A percentile compares a stretch with the other conserved stretches of the same genome.
Conservation (phyloP, 768 basidiomycete species). For the Russula virescens region DNA sequence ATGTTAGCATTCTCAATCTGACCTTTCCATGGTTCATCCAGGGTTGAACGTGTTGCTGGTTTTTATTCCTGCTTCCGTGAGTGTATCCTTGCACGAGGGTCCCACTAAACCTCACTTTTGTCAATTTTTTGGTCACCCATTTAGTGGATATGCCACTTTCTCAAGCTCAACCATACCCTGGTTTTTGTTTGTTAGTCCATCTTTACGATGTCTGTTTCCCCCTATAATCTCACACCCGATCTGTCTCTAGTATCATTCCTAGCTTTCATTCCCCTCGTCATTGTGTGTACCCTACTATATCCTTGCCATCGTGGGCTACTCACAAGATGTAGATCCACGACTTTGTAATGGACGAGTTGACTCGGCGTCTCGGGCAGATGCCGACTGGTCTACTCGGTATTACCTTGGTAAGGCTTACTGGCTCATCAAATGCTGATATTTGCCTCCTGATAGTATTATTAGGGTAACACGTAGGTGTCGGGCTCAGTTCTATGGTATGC, state of each 20-base stretch:
- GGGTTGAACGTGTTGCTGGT: slow-evolving; percentile 67
- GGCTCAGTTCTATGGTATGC: neutral
- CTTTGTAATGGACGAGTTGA: slow-evolving; percentile 82
- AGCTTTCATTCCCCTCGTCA: slow-evolving; percentile 80
- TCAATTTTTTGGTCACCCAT: neutral
- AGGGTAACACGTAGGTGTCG: slow-evolving; percentile 30
- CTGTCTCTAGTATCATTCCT: slow-evolving; percentile 56
- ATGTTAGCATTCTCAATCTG: neutral
- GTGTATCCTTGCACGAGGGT: slow-evolving; percentile 21
- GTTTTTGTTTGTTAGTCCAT: slow-evolving; percentile 63
- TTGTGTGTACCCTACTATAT: slow-evolving; percentile 36
- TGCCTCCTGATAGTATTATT: neutral
- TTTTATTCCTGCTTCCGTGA: slow-evolving; percentile 66
- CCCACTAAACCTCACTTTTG: neutral
- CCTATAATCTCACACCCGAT: neutral
- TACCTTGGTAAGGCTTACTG: slow-evolving; percentile 49
- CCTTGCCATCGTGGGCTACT: neutral
- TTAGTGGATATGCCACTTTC: slow-evolving; percentile 72
- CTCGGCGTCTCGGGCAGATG: slow-evolving; percentile 76
- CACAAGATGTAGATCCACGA: slow-evolving; percentile 51
- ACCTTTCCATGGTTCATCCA: slow-evolving; percentile 26
- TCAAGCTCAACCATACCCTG: slow-evolving; percentile 47
- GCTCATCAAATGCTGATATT: neutral
- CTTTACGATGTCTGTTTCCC: neutral
- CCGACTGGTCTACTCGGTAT: slow-evolving; percentile 82